Evolutionary conservation across 169 alveolate species (phyloP).

Genomic region (Eimeria tenella): DNA sequence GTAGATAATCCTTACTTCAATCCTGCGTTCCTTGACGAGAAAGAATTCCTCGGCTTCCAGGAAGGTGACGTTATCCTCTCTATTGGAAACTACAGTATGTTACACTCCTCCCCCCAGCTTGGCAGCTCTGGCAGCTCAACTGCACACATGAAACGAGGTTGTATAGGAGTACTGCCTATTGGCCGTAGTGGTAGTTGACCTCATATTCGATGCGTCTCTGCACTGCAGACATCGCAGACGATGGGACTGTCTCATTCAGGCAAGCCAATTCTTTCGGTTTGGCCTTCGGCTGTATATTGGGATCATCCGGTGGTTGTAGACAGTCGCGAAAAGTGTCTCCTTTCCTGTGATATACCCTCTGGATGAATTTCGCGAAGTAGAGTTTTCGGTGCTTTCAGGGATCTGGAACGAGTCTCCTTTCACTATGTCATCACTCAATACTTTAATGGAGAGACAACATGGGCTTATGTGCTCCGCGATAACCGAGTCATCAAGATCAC

Average conservation of each 20-base stretch:
- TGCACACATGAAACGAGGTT: too few relatives aligned
- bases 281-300: not conserved
- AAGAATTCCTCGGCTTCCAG: constrained; percentile 60
- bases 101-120: too few relatives aligned
- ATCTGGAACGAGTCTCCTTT: constrained; percentile 60
- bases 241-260: constrained; percentile 89
- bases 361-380: not conserved
- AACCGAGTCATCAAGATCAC: constrained; percentile 78
- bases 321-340: not conserved
- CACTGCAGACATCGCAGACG: constrained; percentile 86
- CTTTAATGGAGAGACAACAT: constrained; percentile 85
- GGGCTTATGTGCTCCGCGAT: constrained; percentile 82
- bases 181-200: not conserved
- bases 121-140: too few relatives aligned
- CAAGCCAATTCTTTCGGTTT: constrained; percentile 19
- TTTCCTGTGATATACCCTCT: not conserved
- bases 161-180: too few relatives aligned
- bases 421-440: constrained; percentile 81
- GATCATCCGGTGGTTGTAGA: not conserved
- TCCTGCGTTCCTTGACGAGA: not conserved
- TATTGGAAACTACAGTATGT: constrained; percentile 81
- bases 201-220: not conserved
- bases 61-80: constrained; percentile 85
- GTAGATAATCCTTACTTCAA: constrained; percentile 30
- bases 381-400: not conserved